Evolutionary conservation across 805 yeast species (phyloP).

Genomic region (Wickerhamiella sorbophila): DNA sequence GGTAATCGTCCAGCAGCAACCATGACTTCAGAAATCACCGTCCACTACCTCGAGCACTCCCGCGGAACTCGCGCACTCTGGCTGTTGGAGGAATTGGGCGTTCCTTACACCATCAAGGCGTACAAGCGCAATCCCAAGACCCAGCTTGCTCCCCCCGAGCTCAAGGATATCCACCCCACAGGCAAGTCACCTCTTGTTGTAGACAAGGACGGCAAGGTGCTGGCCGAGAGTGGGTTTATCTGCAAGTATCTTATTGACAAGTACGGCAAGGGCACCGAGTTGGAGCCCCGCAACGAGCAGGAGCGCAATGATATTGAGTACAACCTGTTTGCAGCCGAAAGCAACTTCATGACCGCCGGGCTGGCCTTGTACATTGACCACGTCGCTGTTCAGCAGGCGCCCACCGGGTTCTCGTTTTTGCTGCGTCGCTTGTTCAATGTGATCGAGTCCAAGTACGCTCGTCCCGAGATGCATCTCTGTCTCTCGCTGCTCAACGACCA

Average conservation of each 20-base stretch:
- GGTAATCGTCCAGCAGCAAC: too few species aligned
- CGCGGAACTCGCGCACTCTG: slow-evolving; percentile 50
- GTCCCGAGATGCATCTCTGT: slow-evolving; percentile 31
- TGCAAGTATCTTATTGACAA: slow-evolving; percentile 36
- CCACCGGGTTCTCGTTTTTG: slow-evolving; percentile 14
- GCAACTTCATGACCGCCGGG: slow-evolving; percentile 39
- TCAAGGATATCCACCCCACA: slow-evolving; percentile 40
- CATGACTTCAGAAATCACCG: not conserved
- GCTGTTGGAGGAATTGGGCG: slow-evolving; percentile 42
- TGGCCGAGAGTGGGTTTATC: slow-evolving; percentile 50
- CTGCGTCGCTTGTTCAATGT: slow-evolving; percentile 32
- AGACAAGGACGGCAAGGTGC: slow-evolving; percentile 24
- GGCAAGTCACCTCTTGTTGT: slow-evolving; percentile 54
- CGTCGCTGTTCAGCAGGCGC: slow-evolving; percentile 15
- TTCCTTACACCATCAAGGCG: slow-evolving; percentile 39
- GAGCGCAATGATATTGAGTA: slow-evolving; percentile 34
- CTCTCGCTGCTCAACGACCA: slow-evolving; percentile 30
- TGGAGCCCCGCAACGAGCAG: slow-evolving; percentile 27
- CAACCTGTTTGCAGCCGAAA: slow-evolving; percentile 43
- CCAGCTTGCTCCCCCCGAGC: slow-evolving; percentile 35
- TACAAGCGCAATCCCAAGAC: slow-evolving; percentile 36
- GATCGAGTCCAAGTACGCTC: slow-evolving; percentile 35
- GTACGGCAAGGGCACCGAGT: slow-evolving; percentile 31
- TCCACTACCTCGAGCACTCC: slow-evolving; percentile 35
- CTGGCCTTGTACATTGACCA: slow-evolving; percentile 26